phyloP scores from a whole-genome alignment of 73 alveolate species.

The Stentor roeselii region DNA sequence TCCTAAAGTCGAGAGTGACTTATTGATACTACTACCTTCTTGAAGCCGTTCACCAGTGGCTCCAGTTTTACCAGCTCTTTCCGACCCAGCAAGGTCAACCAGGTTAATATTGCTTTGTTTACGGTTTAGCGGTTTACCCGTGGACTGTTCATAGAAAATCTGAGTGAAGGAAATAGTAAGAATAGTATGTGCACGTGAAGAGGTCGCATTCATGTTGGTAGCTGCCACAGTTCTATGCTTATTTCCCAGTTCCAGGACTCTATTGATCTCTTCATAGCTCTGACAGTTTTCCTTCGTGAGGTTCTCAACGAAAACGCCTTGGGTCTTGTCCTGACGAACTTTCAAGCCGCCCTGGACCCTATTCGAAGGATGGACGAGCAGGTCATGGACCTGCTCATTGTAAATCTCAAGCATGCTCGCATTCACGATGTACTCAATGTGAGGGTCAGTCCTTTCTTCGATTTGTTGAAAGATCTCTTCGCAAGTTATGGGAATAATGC shows the following conservation, averaged over 20 bases:
- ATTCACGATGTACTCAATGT: conserved; percentile 79
- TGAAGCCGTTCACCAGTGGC: conserved; percentile 98
- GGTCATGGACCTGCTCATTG: conserved; percentile 92
- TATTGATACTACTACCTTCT: conserved; percentile 99
- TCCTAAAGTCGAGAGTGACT: conserved; percentile 93
- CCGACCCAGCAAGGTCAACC: conserved; percentile 99
- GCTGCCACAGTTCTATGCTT: conserved; percentile 95
- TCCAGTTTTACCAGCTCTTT: conserved; percentile 97
- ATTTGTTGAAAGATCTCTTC: conserved; percentile 92
- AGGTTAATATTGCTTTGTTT: conserved; percentile 85
- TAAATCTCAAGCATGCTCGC: conserved; percentile 90
- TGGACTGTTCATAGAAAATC: conserved; percentile 62
- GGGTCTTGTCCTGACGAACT: conserved; percentile 88
- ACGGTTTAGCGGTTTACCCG: conserved; percentile 42
- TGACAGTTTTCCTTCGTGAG: conserved; percentile 92
- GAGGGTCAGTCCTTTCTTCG: conserved; percentile 75
- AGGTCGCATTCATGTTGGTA: conserved; percentile 83
- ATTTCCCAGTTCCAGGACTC: conserved; percentile 95
- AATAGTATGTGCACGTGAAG: conserved; percentile 92
- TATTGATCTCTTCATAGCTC: conserved; percentile 91
- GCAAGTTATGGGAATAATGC: conserved; percentile 98
- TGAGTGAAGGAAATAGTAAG: conserved; percentile 95
- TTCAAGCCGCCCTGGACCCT: conserved; percentile 94
- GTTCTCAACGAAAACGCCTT: conserved; percentile 96
- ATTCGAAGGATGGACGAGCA: conserved; percentile 64